Evolutionary conservation across 78 protist species (phyloP).

Genomic region (Bigelowiella natans): DNA sequence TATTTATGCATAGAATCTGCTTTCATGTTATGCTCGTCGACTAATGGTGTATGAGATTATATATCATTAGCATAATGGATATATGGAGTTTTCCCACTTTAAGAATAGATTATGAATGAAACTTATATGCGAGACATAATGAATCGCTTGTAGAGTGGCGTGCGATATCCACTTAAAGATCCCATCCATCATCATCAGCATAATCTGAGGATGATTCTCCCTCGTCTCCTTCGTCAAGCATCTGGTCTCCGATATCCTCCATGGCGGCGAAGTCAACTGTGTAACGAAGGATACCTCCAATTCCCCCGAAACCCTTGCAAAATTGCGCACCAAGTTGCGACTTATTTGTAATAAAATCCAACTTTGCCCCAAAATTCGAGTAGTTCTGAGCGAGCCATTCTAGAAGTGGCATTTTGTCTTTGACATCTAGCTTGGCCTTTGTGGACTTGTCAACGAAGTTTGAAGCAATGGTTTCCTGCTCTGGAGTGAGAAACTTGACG

Average conservation of each 20-base stretch:
- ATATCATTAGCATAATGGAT: too few relatives aligned
- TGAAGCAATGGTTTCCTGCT: slow-evolving; percentile 44
- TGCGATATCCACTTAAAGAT: too few relatives aligned
- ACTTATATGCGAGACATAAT: too few relatives aligned
- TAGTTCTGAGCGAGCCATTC: slow-evolving; percentile 95
- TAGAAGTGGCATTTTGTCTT: slow-evolving; percentile 53
- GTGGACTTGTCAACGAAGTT: slow-evolving; percentile 41
- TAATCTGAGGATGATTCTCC: too few relatives aligned
- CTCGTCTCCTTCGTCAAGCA: not conserved
- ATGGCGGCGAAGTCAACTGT: not conserved
- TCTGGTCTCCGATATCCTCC: not conserved
- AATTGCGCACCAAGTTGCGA: slow-evolving; percentile 98
- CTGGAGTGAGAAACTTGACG: slow-evolving; percentile 41
- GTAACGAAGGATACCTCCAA: not conserved
- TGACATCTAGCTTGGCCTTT: slow-evolving; percentile 56
- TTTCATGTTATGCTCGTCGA: too few relatives aligned
- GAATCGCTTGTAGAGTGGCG: too few relatives aligned
- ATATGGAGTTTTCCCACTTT: too few relatives aligned
- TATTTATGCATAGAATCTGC: too few relatives aligned
- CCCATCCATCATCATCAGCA: too few relatives aligned
- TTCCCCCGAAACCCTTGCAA: slow-evolving; percentile 48
- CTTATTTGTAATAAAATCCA: slow-evolving; percentile 88
- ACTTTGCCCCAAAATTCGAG: slow-evolving; percentile 71
- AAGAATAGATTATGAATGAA: too few relatives aligned
- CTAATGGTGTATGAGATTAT: too few relatives aligned